Evolutionary conservation across 257 asterid species (phyloP).

Genomic region (Lycium ferocissimum): DNA sequence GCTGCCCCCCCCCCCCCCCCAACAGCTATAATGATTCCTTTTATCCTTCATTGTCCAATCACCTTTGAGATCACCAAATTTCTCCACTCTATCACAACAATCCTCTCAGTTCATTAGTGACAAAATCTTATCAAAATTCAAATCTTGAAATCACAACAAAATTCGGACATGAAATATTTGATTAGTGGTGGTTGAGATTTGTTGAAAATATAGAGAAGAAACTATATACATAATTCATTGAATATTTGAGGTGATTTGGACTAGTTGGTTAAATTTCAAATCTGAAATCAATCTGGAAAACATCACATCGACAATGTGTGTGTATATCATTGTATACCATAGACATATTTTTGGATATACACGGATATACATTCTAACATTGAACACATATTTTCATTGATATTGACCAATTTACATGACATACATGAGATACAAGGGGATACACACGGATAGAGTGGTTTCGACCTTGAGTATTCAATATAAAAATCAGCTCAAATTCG

Average conservation of each 20-base stretch:
- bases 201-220: no score
- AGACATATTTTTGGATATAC: background rate
- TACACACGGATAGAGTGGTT: background rate
- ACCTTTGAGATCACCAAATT: no score
- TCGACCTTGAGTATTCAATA: background rate
- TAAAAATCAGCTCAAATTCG: background rate
- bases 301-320: background rate
- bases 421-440: background rate
- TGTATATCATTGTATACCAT: background rate
- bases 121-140: no score
- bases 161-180: no score
- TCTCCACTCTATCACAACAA: no score
- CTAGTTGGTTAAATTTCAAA: background rate
- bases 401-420: background rate
- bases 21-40: background rate
- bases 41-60: no score
- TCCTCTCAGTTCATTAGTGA: no score
- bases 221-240: no score
- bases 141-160: no score
- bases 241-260: background rate
- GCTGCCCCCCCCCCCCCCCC: no score
- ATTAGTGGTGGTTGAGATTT: no score
- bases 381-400: background rate
- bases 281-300: background rate
- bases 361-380: background rate